These are phyloP conservation scores for Umbelopsis sp. DNA, from an alignment of 371 early-diverging fungal genomes.

Conservation along the genomic window DNA sequence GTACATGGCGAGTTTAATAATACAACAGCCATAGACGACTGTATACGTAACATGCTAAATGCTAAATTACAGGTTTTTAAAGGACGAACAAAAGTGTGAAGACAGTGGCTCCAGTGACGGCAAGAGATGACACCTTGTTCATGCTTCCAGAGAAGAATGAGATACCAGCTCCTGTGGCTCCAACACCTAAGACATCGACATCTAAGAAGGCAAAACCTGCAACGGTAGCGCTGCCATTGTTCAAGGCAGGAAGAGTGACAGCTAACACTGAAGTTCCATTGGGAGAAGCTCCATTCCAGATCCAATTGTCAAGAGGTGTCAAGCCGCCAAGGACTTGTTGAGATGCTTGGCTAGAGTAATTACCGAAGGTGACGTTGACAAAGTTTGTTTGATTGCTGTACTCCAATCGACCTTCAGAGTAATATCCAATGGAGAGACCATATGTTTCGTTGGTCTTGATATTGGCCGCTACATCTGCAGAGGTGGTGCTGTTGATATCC, in stretches of 20 bases:
- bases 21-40: neutral
- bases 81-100: neutral
- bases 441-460: constrained; percentile 51
- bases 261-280: constrained; percentile 15
- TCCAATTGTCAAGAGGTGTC: neutral
- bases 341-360: neutral
- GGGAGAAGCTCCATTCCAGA: constrained; percentile 7
- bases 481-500: constrained; percentile 52
- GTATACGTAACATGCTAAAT: neutral
- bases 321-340: neutral
- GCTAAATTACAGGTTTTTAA: neutral
- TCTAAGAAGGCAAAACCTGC: constrained; percentile 19
- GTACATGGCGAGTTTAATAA: neutral
- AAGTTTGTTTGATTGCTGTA: constrained; percentile 22
- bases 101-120: neutral
- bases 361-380: constrained; percentile 10
- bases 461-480: constrained; percentile 34
- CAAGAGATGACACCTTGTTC: neutral
- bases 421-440: constrained; percentile 46
- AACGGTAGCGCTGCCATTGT: neutral
- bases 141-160: neutral
- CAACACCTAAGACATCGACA: constrained; percentile 16
- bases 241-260: neutral
- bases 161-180: neutral
- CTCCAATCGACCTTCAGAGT: constrained; percentile 47